phyloP scores from a whole-genome alignment of 768 basidiomycete genomes.

The Coprinopsis marcescibilis region DNA sequence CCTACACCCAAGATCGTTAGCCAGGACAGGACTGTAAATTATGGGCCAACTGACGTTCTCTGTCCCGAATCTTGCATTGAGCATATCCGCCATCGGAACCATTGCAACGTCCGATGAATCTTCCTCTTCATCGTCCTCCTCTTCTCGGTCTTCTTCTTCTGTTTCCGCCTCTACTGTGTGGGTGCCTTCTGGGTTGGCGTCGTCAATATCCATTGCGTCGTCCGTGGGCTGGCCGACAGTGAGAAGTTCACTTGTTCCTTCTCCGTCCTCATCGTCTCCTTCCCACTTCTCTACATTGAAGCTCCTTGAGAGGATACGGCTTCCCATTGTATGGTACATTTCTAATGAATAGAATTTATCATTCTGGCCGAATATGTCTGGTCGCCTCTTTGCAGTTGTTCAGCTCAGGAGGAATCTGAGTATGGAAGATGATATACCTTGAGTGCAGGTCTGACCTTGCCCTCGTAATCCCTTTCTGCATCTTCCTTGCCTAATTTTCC shows the following conservation, averaged over 20 bases:
- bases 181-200: constrained; percentile 9
- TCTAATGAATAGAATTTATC: constrained; percentile 45
- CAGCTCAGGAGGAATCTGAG: background rate
- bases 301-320: constrained; percentile 86
- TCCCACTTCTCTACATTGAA: constrained; percentile 73
- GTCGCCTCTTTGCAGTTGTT: constrained; percentile 44
- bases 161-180: constrained; percentile 30
- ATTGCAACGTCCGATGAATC: constrained; percentile 70
- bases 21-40: background rate
- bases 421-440: constrained; percentile 38
- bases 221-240: constrained; percentile 25
- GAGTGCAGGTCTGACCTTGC: constrained; percentile 66
- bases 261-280: constrained; percentile 28
- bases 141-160: constrained; percentile 31
- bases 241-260: constrained; percentile 11
- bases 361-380: constrained; percentile 62
- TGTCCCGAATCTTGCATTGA: constrained; percentile 82
- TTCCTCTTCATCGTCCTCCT: constrained; percentile 43
- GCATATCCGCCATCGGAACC: constrained; percentile 95
- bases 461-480: constrained; percentile 66
- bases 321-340: constrained; percentile 87
- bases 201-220: constrained; percentile 40
- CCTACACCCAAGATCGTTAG: constrained; percentile 37
- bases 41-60: constrained; percentile 64
- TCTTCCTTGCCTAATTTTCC: constrained; percentile 85